These are phyloP conservation scores for Rehmannia glutinosa DNA, from an alignment of 257 asterid species.

Conservation along the genomic window DNA sequence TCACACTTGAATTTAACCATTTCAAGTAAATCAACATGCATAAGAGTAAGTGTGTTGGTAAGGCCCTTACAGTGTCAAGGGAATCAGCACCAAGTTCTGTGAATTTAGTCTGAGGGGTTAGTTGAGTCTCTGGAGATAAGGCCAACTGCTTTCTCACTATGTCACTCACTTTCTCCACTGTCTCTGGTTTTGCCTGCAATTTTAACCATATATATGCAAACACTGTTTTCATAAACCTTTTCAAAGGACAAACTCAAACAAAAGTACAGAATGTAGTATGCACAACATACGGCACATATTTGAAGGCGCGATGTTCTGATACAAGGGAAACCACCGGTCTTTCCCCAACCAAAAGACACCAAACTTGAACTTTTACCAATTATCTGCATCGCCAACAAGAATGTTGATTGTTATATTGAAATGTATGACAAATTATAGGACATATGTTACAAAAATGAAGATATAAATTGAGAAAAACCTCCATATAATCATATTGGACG, in stretches of 20 bases:
- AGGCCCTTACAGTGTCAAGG: slow-evolving; percentile 49
- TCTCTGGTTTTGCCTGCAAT: slow-evolving; percentile 51
- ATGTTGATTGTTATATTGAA: not conserved
- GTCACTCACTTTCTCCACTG: slow-evolving; percentile 47
- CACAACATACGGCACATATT: slow-evolving; percentile 35
- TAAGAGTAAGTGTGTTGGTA: too few relatives aligned
- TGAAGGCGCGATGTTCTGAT: slow-evolving; percentile 34
- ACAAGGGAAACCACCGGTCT: slow-evolving; percentile 27
- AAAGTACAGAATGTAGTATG: not conserved
- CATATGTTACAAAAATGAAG: not conserved
- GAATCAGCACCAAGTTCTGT: slow-evolving; percentile 63
- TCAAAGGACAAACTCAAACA: too few relatives aligned
- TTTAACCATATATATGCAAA: not conserved
- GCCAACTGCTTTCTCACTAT: slow-evolving; percentile 58
- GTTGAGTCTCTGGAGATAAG: slow-evolving; percentile 34
- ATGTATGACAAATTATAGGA: too few relatives aligned
- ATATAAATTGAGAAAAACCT: not conserved
- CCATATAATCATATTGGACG: too few relatives aligned
- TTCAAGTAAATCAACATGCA: too few relatives aligned
- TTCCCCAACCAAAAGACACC: slow-evolving; percentile 37
- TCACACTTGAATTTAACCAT: too few relatives aligned
- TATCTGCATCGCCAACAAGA: slow-evolving; percentile 21
- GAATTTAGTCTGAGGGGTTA: slow-evolving; percentile 47
- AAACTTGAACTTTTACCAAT: slow-evolving; percentile 19
- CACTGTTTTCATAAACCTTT: not conserved